Base-by-base conservation (phyloP, 2,329 filamentous ascomycete species). In the Thelonectria discophora region DNA sequence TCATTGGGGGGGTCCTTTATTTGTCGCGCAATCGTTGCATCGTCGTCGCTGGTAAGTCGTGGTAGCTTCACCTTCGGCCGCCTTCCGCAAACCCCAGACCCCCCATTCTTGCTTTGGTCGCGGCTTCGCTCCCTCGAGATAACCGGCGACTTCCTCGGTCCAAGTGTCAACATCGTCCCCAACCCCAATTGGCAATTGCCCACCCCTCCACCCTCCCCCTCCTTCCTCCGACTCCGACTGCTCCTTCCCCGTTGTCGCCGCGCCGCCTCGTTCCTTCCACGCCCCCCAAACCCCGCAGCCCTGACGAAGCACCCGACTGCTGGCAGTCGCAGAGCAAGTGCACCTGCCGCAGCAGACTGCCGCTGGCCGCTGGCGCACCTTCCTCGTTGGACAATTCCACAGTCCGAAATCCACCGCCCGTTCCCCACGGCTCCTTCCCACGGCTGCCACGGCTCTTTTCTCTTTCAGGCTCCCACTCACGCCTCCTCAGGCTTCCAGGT, bases 131-230 rank as follows among this genome's bases (percentile, higher is more conserved):
- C 34, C 34, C 34, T 54, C 56, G 47, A 63, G 56, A 57, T 65
- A 58, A 55, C 69, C 69, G 69, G 68, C 54, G 55, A 72, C 68
- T 68, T 69, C 68, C 69, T 72, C 69, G 69, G 69, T 66, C 69
- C 60, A 64, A 65, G 53, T 45, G 54, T 58, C 59, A 30, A 65
- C 48, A 24, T 10, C 11, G 34, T 21, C 18, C 34, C 49, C 6
- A 51, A 53, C 42, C 50, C 54, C 45, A 58, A 54, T 34, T 50
- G 21, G 4, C 24, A 18, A 15, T 32, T 43, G 32, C 42, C 49
- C 56, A 42, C 32, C 37, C 39, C 49, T 47, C 40, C 55, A 30
- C 53, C 58, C n/a, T 47, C 45, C 21, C 37, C 40, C 53, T 53
- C 58, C 30, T 51, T 34, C 46, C 37, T 58, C 58, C 48, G 40